phyloP scores from a whole-genome alignment of 2,329 filamentous ascomycete species.

The Alternaria brassicicola region DNA sequence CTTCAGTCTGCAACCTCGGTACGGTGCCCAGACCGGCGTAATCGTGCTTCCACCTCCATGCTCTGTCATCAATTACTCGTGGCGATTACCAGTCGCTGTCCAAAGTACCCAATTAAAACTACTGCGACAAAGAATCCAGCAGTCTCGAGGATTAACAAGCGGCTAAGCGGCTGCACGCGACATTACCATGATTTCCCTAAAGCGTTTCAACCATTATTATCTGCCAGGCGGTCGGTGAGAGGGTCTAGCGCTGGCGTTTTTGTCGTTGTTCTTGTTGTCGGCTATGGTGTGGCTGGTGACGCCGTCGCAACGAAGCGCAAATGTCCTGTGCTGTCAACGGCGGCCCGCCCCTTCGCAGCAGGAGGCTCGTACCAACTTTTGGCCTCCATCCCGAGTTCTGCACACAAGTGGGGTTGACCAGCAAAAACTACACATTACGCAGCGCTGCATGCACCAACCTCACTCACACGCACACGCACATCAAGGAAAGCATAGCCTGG shows the following conservation, averaged over 20 bases:
- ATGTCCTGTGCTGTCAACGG: background rate
- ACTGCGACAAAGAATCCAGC: background rate
- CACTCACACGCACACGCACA: background rate
- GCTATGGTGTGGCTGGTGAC: background rate
- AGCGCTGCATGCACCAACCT: constrained; percentile 1
- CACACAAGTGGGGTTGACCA: background rate
- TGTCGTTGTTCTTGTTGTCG: background rate
- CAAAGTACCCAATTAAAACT: background rate
- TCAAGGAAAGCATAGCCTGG: background rate
- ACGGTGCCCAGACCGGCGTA: background rate
- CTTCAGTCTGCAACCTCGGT: background rate
- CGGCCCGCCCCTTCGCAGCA: background rate
- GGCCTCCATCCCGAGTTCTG: background rate
- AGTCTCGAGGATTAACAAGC: background rate
- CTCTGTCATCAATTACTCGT: no score
- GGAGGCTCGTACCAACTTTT: background rate
- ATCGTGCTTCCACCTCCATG: background rate
- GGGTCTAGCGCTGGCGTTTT: background rate
- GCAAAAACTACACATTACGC: background rate
- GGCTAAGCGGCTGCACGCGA: background rate
- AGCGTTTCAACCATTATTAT: background rate
- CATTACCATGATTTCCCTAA: background rate
- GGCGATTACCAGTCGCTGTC: background rate
- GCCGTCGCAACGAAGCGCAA: background rate
- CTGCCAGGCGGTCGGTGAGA: background rate